Conservation (phyloP, 2,329 filamentous ascomycete genomes). For the Cladosporium cucumerinum region DNA sequence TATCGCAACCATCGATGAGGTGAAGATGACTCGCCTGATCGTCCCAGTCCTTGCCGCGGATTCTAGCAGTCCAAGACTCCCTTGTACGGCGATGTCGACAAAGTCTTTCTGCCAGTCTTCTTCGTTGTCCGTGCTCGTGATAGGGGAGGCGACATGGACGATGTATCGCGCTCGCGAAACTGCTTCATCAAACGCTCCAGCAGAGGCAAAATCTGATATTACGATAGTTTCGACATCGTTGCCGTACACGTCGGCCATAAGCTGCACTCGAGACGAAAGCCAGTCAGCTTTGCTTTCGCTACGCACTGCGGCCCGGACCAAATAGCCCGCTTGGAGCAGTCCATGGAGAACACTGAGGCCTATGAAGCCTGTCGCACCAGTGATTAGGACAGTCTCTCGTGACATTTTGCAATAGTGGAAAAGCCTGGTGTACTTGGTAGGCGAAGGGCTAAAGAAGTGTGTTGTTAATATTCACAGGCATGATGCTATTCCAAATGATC, state of each 20-base stretch:
- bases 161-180: slow-evolving; percentile 29
- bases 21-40: slow-evolving; percentile 45
- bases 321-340: slow-evolving; percentile 26
- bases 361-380: too few species aligned
- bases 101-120: slow-evolving; percentile 8
- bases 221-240: slow-evolving; percentile 32
- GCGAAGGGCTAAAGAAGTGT: too few species aligned
- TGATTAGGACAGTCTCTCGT: slow-evolving; percentile 22
- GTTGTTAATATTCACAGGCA: too few species aligned
- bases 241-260: not conserved
- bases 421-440: too few species aligned
- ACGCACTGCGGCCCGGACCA: slow-evolving; percentile 28
- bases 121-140: slow-evolving; percentile 8
- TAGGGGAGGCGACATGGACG: too few species aligned
- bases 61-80: slow-evolving; percentile 38
- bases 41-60: slow-evolving; percentile 35
- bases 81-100: slow-evolving; percentile 33
- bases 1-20: slow-evolving; percentile 29
- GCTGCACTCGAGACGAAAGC: slow-evolving; percentile 28
- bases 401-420: too few species aligned
- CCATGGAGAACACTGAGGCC: slow-evolving; percentile 23
- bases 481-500: too few species aligned
- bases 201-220: slow-evolving; percentile 20
- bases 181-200: slow-evolving; percentile 24
- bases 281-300: slow-evolving; percentile 23